Evolutionary conservation across 495 filamentous ascomycete genomes (phyloP), one percentile per base, ranked within the genome.

Genomic region (Xylaria intraflava): DNA sequence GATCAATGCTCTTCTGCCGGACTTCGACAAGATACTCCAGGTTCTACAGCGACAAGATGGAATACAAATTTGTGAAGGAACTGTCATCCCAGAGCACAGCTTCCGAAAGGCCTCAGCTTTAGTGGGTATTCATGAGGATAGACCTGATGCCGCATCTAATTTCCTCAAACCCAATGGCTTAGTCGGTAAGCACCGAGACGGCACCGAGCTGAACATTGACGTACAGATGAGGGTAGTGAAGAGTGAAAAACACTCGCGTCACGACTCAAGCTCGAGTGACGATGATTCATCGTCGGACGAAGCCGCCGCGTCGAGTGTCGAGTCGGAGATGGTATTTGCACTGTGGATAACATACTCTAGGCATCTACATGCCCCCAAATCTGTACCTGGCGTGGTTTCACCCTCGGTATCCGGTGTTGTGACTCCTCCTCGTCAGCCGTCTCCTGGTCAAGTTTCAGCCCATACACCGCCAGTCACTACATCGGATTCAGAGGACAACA

Each of bases 281-380:
- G 78, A 81, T 19, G 74, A 73, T 43, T 69, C 69, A 3, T 47
- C 59, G 12, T 54, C 56, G 41, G 61, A 66, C 39, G 49, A 72
- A 52, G 43, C 72, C 72, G 55, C 33, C 11, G 6, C 41, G 10
- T 35, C 16, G 14, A 46, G 56, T 48, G 38, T 61, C 7, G 61
- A 83, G 35, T 81, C 86, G 1, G 90, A 96, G 62, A 75, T 95
- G 31, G 91, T 97, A 5, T 97, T 90, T 72, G 93, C 93, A 16
- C 72, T 98, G 20, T 98, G 93, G 93, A 84, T 98, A 43, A 97
- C 91, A 3, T 98, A 97, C 65, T 97, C 93, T 8, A 76, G 90
- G 38, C 89, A 95, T 56, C 77, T 97, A 16, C 93, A 98, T 65
- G 85, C 88, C 1, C 77, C 83, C 7, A 75, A 75, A 45, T 70